Evolutionary conservation across 2,329 filamentous ascomycete genomes (phyloP).

Genomic region (Calycina herbarum): DNA sequence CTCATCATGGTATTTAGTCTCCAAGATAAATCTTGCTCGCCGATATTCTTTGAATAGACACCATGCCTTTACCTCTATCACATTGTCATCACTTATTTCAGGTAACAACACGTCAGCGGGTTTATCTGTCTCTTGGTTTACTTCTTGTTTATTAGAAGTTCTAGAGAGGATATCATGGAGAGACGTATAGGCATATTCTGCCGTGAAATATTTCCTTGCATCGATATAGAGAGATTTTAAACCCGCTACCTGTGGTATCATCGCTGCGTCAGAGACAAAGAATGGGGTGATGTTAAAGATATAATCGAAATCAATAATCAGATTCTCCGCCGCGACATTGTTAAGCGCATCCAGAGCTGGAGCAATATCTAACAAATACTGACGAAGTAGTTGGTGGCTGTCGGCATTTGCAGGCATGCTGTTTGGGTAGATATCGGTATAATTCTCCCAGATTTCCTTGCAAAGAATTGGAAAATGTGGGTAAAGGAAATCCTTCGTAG

Average conservation of each 20-base stretch:
- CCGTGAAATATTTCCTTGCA: background rate
- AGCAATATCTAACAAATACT: background rate
- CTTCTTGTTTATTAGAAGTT: background rate
- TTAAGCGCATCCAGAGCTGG: background rate
- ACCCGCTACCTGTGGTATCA: background rate
- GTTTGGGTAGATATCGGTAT: background rate
- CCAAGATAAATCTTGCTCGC: background rate
- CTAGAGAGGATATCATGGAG: background rate
- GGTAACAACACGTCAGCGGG: background rate
- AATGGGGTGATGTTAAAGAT: background rate
- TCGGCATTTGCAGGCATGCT: background rate
- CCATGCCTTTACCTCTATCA: background rate
- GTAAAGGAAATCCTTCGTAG: slow-evolving; percentile 3
- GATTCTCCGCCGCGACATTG: background rate
- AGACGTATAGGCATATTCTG: background rate
- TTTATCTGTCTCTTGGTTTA: background rate
- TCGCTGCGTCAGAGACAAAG: background rate
- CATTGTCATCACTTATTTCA: background rate
- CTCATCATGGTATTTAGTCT: background rate
- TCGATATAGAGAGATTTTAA: slow-evolving; percentile 2
- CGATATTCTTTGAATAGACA: background rate
- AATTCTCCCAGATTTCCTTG: background rate
- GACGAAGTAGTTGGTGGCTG: background rate
- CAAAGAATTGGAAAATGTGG: background rate
- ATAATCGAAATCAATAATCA: background rate